These are phyloP conservation scores for Colletotrichum sp. DNA, from an alignment of 2,329 filamentous ascomycete genomes.

Conservation along the genomic window DNA sequence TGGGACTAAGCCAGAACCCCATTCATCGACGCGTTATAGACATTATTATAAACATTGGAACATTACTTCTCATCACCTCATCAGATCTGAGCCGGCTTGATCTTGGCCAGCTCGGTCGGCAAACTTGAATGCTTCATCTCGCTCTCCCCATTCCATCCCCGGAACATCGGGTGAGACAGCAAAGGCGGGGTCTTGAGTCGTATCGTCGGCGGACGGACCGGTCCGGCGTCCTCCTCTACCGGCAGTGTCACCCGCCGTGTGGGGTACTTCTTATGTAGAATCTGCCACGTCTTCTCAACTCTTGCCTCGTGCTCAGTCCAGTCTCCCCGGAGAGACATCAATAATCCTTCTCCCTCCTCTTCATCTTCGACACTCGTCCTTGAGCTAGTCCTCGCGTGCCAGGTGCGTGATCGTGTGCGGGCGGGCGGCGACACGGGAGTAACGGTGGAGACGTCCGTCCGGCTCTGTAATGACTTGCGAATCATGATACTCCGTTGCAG, in stretches of 20 bases:
- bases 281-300: conserved; percentile 18
- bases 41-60: not conserved
- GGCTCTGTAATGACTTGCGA: conserved; percentile 9
- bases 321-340: not conserved
- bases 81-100: conserved; percentile 14
- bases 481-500: conserved; percentile 8
- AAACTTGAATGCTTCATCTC: conserved; percentile 2
- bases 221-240: conserved; percentile 1
- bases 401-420: not conserved
- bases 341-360: not conserved
- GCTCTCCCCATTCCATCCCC: conserved; percentile 1
- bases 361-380: not conserved
- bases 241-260: conserved; percentile 9
- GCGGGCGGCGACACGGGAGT: conserved; percentile 10
- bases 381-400: not conserved
- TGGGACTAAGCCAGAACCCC: not conserved
- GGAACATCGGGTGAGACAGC: conserved; percentile 20
- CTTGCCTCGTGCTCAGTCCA: conserved; percentile 15
- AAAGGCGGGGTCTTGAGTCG: conserved; percentile 14
- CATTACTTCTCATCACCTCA: not conserved
- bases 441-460: not conserved
- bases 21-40: conserved; percentile 5
- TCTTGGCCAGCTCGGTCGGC: conserved; percentile 9
- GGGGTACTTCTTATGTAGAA: conserved; percentile 18
- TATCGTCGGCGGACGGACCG: conserved; percentile 12